Evolutionary conservation across 345 rosid species (phyloP).

Genomic region (Euclidium syriacum): DNA sequence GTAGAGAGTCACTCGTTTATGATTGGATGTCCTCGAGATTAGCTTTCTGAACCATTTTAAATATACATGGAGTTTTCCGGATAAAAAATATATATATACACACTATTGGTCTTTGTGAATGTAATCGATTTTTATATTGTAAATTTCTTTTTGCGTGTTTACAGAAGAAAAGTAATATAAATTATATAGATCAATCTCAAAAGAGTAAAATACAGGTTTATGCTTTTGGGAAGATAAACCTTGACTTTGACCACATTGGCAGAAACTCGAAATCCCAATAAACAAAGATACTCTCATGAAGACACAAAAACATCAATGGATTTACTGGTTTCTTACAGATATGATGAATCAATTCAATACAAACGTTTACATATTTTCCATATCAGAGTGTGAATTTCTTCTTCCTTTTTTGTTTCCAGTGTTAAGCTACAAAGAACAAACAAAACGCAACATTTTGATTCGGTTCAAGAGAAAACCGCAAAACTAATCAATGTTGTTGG

Average conservation of each 20-base stretch:
- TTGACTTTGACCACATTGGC: neutral
- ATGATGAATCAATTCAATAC: slow-evolving; percentile 15
- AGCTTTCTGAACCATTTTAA: too few species aligned
- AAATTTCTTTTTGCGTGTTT: too few species aligned
- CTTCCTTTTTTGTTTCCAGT: neutral
- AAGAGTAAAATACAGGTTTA: too few species aligned
- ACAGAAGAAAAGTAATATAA: too few species aligned
- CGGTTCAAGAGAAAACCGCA: neutral
- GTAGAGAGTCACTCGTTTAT: too few species aligned
- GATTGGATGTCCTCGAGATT: too few species aligned
- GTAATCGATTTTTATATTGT: too few species aligned
- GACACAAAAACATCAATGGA: neutral
- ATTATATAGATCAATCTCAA: too few species aligned
- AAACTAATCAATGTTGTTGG: slow-evolving; percentile 9
- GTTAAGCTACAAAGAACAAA: slow-evolving; percentile 11
- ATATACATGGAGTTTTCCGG: too few species aligned
- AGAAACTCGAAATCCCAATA: neutral
- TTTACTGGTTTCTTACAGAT: slow-evolving; percentile 13
- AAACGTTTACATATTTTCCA: neutral
- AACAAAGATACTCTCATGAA: neutral
- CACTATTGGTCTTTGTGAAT: too few species aligned
- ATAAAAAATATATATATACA: too few species aligned
- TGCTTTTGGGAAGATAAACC: neutral
- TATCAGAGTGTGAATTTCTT: neutral
- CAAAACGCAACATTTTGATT: slow-evolving; percentile 24